Base-by-base conservation (phyloP, 306 rosid genomes). In the Psophocarpus tetragonolobus region DNA sequence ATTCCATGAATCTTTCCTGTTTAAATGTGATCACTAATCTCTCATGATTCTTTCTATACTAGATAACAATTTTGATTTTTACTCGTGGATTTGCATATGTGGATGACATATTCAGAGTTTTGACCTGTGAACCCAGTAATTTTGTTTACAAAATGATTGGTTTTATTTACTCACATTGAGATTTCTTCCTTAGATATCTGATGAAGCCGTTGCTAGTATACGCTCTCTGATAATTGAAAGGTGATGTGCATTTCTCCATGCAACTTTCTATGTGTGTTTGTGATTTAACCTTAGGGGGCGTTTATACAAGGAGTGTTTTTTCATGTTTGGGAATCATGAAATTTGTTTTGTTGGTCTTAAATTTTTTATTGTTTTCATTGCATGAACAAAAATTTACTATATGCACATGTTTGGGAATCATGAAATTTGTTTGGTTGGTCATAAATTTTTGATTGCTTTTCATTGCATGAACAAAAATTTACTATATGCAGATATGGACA, bases 401-500 rank as follows among this genome's bases (percentile, higher is more conserved):
- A 56, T 89, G 88, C 86, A 95, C n/a, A n/a, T n/a, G n/a, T n/a
- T n/a, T n/a, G n/a, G n/a, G n/a, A n/a, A n/a, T n/a, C n/a, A n/a
- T n/a, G n/a, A n/a, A n/a, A n/a, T n/a, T n/a, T n/a, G n/a, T n/a
- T n/a, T n/a, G n/a, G n/a, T n/a, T n/a, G n/a, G n/a, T 61, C 24
- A 67, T 26, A 68, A 69, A 5, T 48, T 67, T 78, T 32, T 62
- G 32, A 61, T 60, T 42, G 15, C 12, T 26, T 35, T 38, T 63
- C 12, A 68, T 45, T 75, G 73, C 64, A 69, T 73, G 33, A 68
- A 32, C 24, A 54, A 67, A 63, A 73, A 76, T 63, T 76, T 81
- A 26, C 70, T 81, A 30, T 68, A 56, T 89, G 88, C 86, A 95
- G 99, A 89, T 95, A 90, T 61, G 99, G 99, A 32, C 82, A 86